Evolutionary conservation across 75 land plant species (phyloP).

Genomic region (Pinus taeda): DNA sequence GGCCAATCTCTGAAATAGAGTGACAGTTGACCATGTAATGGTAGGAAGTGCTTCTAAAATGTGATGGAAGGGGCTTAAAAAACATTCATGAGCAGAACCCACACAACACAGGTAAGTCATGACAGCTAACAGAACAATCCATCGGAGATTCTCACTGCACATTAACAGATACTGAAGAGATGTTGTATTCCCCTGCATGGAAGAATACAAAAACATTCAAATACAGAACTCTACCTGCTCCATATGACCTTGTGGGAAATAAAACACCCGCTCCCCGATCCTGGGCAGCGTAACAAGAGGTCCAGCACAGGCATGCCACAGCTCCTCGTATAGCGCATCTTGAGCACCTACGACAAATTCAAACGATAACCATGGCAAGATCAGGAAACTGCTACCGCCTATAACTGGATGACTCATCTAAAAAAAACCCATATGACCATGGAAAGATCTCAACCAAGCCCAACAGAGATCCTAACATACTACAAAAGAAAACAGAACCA

Average conservation of each 20-base stretch:
- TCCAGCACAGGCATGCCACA: slow-evolving; percentile 85
- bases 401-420: too few species aligned
- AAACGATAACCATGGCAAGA: too few species aligned
- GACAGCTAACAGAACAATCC: background rate
- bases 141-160: background rate
- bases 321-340: slow-evolving; percentile 39
- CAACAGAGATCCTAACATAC: slow-evolving; percentile 4
- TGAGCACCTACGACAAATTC: slow-evolving; percentile 2
- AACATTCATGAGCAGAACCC: background rate
- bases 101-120: background rate
- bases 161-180: background rate
- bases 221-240: slow-evolving; percentile 50
- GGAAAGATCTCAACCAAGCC: background rate
- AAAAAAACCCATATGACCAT: background rate
- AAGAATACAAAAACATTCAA: background rate
- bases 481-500: background rate
- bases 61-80: background rate
- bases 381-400: too few species aligned
- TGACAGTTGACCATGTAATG: background rate
- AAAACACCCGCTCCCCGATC: slow-evolving; percentile 45
- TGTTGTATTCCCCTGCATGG: background rate
- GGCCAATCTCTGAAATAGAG: background rate
- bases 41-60: background rate
- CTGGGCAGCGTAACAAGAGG: slow-evolving; percentile 68
- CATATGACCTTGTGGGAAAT: slow-evolving; percentile 83